These are phyloP conservation scores for Baorangia bicolor DNA, from an alignment of 768 basidiomycete genomes.

Conservation along the genomic window DNA sequence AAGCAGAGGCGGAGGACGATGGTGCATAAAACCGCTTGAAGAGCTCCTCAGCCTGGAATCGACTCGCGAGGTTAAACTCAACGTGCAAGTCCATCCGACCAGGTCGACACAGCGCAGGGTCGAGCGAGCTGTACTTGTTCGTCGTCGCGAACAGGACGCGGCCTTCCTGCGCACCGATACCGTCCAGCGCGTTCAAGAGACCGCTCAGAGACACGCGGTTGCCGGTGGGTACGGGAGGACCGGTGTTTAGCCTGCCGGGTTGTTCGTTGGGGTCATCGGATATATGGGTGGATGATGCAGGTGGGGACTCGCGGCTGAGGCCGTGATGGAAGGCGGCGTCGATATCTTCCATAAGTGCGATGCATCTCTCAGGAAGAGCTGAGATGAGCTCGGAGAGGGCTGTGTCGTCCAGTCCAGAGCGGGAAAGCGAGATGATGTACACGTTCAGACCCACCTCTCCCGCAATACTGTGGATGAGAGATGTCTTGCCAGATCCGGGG, in stretches of 20 bases:
- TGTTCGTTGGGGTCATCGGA: conserved; percentile 3
- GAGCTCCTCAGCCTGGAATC: conserved; percentile 62
- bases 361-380: conserved; percentile 65
- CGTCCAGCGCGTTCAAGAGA: conserved; percentile 77
- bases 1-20: neutral
- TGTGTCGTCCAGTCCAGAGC: conserved; percentile 60
- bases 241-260: conserved; percentile 11
- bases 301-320: conserved; percentile 34
- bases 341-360: conserved; percentile 82
- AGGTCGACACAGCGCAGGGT: conserved; percentile 72
- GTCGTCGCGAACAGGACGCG: conserved; percentile 79
- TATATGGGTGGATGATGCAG: neutral
- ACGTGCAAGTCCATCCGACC: conserved; percentile 81
- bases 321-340: conserved; percentile 68
- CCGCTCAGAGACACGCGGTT: conserved; percentile 65
- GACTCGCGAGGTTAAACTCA: conserved; percentile 73
- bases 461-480: conserved; percentile 71
- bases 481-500: conserved; percentile 79
- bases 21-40: conserved; percentile 70
- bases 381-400: conserved; percentile 56
- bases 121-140: conserved; percentile 68
- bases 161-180: conserved; percentile 79
- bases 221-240: conserved; percentile 11
- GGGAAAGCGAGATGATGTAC: conserved; percentile 69
- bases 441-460: conserved; percentile 77